Evolutionary conservation across 73 alveolate genomes (phyloP).

Genomic region (Paraurostyla sp.): DNA sequence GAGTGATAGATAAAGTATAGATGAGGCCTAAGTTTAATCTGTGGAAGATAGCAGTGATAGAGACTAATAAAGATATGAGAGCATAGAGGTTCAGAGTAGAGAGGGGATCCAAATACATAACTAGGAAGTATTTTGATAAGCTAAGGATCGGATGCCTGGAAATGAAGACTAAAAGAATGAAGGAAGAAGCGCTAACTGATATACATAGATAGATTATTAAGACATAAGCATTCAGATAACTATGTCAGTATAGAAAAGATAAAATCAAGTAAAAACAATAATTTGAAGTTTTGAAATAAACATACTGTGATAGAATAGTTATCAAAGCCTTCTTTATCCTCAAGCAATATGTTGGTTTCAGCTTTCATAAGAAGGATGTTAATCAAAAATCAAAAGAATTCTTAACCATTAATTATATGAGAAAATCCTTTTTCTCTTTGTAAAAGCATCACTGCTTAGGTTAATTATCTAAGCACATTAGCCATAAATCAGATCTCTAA

Average conservation of each 20-base stretch:
- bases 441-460: conserved; percentile 30
- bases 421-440: neutral
- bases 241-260: too few species aligned
- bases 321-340: too few species aligned
- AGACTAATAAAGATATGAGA: neutral
- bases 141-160: neutral
- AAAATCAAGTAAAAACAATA: too few species aligned
- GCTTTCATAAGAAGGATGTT: too few species aligned
- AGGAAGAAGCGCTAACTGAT: neutral
- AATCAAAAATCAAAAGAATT: neutral
- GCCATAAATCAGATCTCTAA: neutral
- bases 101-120: neutral
- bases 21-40: conserved; percentile 2
- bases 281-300: too few species aligned
- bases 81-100: conserved; percentile 29
- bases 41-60: neutral
- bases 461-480: neutral
- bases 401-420: neutral
- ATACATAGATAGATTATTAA: neutral
- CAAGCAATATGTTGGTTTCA: too few species aligned
- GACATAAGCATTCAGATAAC: too few species aligned
- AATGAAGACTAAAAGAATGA: neutral
- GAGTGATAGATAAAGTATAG: neutral
- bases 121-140: neutral
- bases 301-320: too few species aligned